Conservation (phyloP, 2,329 filamentous ascomycete genomes). For the Penicillium sp. region DNA sequence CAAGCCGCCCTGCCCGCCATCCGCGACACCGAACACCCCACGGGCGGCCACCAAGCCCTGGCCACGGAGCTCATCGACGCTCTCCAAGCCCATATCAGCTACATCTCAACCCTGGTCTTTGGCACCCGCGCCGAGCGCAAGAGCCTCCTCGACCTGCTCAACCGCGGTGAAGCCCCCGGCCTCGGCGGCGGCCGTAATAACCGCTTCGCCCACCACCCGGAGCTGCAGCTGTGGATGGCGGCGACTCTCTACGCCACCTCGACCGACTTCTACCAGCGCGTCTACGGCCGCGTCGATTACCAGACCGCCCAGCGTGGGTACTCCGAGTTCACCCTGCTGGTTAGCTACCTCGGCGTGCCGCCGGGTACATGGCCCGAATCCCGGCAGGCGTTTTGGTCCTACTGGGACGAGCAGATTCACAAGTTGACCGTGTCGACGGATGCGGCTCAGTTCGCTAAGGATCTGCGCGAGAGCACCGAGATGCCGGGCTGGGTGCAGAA, state of each 20-base stretch:
- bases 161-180: conserved; percentile 24
- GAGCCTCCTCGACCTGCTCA: conserved; percentile 29
- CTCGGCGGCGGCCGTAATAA: conserved; percentile 24
- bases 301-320: conserved; percentile 35
- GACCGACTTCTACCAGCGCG: conserved; percentile 40
- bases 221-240: conserved; percentile 34
- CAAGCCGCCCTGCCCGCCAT: conserved; percentile 37
- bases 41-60: conserved; percentile 19
- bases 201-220: conserved; percentile 23
- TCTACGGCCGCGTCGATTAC: conserved; percentile 36
- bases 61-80: conserved; percentile 33
- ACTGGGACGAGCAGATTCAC: conserved; percentile 37
- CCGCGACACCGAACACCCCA: conserved; percentile 17
- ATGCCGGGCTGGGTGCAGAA: conserved; percentile 33
- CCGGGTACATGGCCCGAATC: conserved; percentile 33
- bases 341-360: conserved; percentile 30
- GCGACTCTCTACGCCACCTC: conserved; percentile 40
- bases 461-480: conserved; percentile 26
- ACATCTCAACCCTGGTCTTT: conserved; percentile 38
- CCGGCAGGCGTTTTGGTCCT: conserved; percentile 37
- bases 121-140: conserved; percentile 34
- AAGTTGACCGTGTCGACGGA: conserved; percentile 31
- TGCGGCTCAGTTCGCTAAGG: conserved; percentile 33
- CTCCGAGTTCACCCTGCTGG: conserved; percentile 32
- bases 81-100: conserved; percentile 34